Base-by-base conservation (phyloP, 306 rosid species). In the Cicer yamashitae region DNA sequence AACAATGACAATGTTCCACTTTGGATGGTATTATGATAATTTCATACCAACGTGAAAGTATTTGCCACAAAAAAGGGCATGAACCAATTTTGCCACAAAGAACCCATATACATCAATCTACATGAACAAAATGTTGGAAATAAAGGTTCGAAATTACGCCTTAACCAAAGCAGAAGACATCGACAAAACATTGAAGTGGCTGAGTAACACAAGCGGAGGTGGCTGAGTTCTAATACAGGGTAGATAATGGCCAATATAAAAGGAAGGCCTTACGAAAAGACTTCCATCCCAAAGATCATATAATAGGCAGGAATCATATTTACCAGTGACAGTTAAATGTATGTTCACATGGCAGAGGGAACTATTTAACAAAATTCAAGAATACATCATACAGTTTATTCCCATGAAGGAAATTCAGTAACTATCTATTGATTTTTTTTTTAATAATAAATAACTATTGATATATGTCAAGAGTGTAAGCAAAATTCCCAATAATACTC, bases 331-430 rank as follows among this genome's bases (percentile, higher is more conserved):
- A 64, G 41, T 10, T 13, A 39, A 37, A 62, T 53, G 54, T 25
- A 34, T 6, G 73, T 22, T 76, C 30, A 76, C 8, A 10, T 34
- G 67, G 20, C 11, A 7, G 22, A 14, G 15, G 15, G 34, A 17
- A 59, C 59, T 73, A 47, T 3, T 61, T 74, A 10, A 30, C 37
- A 17, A 46, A 64, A 13, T 76, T 64, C 73, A 64, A 65, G 54
- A 54, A 52, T 25, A 56, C n/a, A 25, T 41, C 17, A 52, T 18
- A 65, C 37, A 76, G 22, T 53, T 76, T 54, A 52, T 41, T 53
- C 66, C 46, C 73, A 65, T n/a, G 12, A 56, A 68, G 56, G 7
- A 67, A 67, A 34, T 6, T 37, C 69, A 77, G 39, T 48, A 39
- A 60, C 22, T 52, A 22, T 40, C 9, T 3, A 37, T 34, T 41